These are phyloP conservation scores for Adansonia gregorii DNA, from an alignment of 441 rosid species.

Conservation along the genomic window DNA sequence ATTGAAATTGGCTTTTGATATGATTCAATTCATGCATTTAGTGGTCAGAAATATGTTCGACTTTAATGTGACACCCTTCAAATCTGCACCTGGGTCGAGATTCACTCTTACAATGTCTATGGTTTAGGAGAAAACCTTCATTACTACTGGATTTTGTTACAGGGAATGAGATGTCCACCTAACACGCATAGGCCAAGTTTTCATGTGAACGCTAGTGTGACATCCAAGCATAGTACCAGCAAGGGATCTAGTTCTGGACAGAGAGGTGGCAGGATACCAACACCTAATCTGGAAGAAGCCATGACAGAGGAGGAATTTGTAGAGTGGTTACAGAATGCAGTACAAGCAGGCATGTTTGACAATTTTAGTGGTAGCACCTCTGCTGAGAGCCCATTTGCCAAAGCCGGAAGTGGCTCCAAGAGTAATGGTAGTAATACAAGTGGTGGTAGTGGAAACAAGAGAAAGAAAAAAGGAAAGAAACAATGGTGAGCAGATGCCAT, in stretches of 20 bases:
- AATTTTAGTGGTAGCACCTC: conserved; percentile 39
- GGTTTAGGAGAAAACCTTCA: not conserved
- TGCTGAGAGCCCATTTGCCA: conserved; percentile 52
- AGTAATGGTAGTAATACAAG: conserved; percentile 37
- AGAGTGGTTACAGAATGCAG: conserved; percentile 89
- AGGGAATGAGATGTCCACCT: conserved; percentile 98
- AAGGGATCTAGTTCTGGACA: conserved; percentile 69
- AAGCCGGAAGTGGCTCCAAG: conserved; percentile 47
- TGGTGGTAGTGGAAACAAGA: conserved; percentile 53
- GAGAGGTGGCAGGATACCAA: conserved; percentile 60
- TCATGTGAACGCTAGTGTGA: conserved; percentile 79
- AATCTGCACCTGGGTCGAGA: conserved; percentile 1
- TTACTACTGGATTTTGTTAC: conserved; percentile 35
- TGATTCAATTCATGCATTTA: not conserved
- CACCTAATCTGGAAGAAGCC: conserved; percentile 68
- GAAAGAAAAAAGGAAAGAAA: conserved; percentile 82
- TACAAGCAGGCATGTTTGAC: conserved; percentile 75
- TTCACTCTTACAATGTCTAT: conserved; percentile 22
- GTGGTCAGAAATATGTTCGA: not conserved
- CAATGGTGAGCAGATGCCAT: conserved; percentile 19
- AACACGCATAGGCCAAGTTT: conserved; percentile 96
- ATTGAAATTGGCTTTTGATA: not conserved
- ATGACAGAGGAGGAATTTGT: conserved; percentile 89
- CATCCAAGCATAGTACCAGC: conserved; percentile 49
- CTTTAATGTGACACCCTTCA: not conserved